phyloP scores from a whole-genome alignment of 2,329 filamentous ascomycete species.

The Amylocarpus encephaloides region DNA sequence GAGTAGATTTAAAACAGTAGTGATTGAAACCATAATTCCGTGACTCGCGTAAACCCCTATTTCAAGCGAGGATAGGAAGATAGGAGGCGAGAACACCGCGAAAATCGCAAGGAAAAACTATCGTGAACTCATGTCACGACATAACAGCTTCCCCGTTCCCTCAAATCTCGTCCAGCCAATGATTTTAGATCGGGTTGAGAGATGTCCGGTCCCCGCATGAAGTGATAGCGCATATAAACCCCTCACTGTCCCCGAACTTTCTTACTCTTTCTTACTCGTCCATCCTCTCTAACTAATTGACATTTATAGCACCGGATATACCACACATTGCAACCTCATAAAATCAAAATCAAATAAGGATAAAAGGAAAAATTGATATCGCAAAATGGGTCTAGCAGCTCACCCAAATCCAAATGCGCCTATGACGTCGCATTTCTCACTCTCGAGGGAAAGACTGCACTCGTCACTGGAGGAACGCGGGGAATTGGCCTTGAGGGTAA shows the following conservation, averaged over 20 bases:
- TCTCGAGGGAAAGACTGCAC: constrained; percentile 36
- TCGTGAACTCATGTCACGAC: not conserved
- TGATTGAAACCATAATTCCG: not conserved
- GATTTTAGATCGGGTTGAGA: constrained; percentile 6
- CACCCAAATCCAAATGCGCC: constrained; percentile 3
- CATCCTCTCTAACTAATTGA: not conserved
- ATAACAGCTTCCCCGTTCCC: not conserved
- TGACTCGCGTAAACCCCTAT: not conserved
- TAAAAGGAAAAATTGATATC: too few relatives aligned
- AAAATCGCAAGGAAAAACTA: not conserved
- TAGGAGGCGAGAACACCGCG: not conserved
- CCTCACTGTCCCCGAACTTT: too few relatives aligned
- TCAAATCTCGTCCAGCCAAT: not conserved
- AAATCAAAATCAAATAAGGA: too few relatives aligned
- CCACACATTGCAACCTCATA: too few relatives aligned
- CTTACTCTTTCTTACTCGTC: not conserved
- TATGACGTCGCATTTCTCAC: constrained; percentile 25
- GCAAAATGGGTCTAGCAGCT: constrained; percentile 5
- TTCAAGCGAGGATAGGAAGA: too few relatives aligned
- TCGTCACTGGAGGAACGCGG: constrained; percentile 41
- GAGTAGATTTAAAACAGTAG: constrained; percentile 2
- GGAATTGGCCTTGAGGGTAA: constrained; percentile 36
- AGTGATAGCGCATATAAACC: too few relatives aligned
- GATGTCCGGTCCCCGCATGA: constrained; percentile 5
- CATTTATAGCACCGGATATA: too few relatives aligned